phyloP scores from a whole-genome alignment of 2,329 filamentous ascomycete species.

The Pyrenochaeta sp. region DNA sequence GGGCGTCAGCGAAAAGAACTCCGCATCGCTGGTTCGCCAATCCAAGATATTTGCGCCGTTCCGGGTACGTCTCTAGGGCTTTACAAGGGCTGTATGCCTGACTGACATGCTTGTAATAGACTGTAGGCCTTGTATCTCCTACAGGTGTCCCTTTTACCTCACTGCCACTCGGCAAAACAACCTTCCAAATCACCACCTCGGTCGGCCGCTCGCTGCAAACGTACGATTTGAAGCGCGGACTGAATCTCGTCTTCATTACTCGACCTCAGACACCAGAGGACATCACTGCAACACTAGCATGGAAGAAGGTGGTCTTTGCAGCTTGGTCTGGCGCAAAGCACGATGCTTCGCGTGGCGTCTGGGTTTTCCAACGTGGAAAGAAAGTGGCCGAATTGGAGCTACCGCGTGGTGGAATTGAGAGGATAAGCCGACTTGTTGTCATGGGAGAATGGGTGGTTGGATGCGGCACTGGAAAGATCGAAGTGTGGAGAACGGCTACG shows the following conservation, averaged over 20 bases:
- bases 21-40: conserved; percentile 53
- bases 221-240: conserved; percentile 88
- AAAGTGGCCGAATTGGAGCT: conserved; percentile 78
- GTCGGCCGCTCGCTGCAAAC: conserved; percentile 91
- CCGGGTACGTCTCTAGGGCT: conserved; percentile 66
- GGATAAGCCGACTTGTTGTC: conserved; percentile 78
- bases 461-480: conserved; percentile 76
- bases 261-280: conserved; percentile 84
- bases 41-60: conserved; percentile 94
- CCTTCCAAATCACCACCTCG: conserved; percentile 96
- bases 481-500: conserved; percentile 86
- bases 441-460: conserved; percentile 93
- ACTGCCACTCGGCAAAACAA: conserved; percentile 88
- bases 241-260: conserved; percentile 93
- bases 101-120: conserved; percentile 61
- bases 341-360: conserved; percentile 72
- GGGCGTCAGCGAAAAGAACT: conserved; percentile 47
- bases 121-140: conserved; percentile 90
- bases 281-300: conserved; percentile 87
- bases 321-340: conserved; percentile 76
- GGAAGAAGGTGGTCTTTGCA: conserved; percentile 87
- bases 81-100: neutral
- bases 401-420: conserved; percentile 71
- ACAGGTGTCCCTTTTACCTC: conserved; percentile 90
- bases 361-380: conserved; percentile 92